Evolutionary conservation across 2,329 filamentous ascomycete species (phyloP), one percentile per base, ranked within the genome.

Genomic region (Venturia carpophila): DNA sequence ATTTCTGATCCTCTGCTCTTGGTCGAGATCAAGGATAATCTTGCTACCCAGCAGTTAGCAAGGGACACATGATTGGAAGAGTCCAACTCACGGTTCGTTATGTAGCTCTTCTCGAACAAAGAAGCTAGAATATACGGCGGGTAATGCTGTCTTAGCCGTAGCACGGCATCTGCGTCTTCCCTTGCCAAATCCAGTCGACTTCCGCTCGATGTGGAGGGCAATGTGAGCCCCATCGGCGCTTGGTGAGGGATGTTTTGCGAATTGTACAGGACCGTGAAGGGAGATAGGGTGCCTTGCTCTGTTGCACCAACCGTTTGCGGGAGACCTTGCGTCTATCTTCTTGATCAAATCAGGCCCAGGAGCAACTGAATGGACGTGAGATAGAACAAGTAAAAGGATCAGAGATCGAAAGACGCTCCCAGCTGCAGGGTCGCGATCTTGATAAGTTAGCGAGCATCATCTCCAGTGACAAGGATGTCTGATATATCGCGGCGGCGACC

Each of bases 81-180:
- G 3, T 37, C 15, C 4, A 37, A 11, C 52, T 58, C 21, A 58
- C 52, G 30, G 15, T 7, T 37, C 27, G 52, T 58, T 39, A 49
- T 34, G 61, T 58, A 49, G 49, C 21, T 49, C 34, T 60, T 15
- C 17, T 64, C 34, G 34, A 64, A 64, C 30, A 64, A 42, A 56
- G 63, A 56, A 27, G 34, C 49, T 13, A 64, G 21, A 21, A 58
- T 43, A 19, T 62, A 56, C 24, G 64, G 43, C 1, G 39, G 56
- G 27, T 65, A 52, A 24, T 43, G 21, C 30, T 62, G 64, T 62
- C 58, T 15, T 6, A 65, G 52, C 21, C 63, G 63, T 19, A 27
- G 47, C 52, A 64, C 63, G 13, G 52, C 37, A 56, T 64, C 52
- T 21, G 24, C 34, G 39, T 64, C 63, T 41, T 64, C 63, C 37